Percentiles rank a stretch among this genome's conserved stretches.
Evolutionary conservation across 768 basidiomycete species (phyloP).

Genomic region (Hygrocybe coccinea): DNA sequence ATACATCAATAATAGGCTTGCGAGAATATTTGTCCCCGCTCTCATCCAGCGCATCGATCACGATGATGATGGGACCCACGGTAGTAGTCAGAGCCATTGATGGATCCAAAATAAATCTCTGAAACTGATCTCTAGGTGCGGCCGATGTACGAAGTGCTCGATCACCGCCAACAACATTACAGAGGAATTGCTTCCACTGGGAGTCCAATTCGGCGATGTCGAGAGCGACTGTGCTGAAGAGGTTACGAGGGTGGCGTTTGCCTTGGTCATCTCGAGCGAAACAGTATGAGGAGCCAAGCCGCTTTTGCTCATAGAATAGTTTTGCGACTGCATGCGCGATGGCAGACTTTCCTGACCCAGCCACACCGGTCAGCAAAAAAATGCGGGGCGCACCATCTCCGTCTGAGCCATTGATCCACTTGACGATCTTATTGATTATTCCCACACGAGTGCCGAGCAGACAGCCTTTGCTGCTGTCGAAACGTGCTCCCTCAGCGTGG

Average conservation of each 20-base stretch:
- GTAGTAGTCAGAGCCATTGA: too few species aligned
- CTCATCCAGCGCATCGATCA: conserved; percentile 38
- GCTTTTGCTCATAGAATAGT: neutral
- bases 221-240: too few species aligned
- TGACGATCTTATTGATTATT: conserved; percentile 20
- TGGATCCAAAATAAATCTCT: too few species aligned
- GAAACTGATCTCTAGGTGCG: too few species aligned
- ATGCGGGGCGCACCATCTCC: neutral
- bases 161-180: too few species aligned
- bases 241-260: too few species aligned
- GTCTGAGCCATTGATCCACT: conserved; percentile 14
- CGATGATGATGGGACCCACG: conserved; percentile 23
- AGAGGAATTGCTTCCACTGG: too few species aligned
- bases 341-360: neutral
- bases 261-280: neutral
- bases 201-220: too few species aligned
- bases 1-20: conserved; percentile 19
- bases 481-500: neutral
- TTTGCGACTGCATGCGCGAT: neutral
- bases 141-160: too few species aligned
- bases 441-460: conserved; percentile 20
- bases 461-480: conserved; percentile 11
- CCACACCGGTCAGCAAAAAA: neutral
- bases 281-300: neutral
- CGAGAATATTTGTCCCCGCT: conserved; percentile 20